Percentiles rank a stretch among this genome's conserved stretches.
phyloP scores from a whole-genome alignment of 768 basidiomycete genomes.

The Harrya chromipes region DNA sequence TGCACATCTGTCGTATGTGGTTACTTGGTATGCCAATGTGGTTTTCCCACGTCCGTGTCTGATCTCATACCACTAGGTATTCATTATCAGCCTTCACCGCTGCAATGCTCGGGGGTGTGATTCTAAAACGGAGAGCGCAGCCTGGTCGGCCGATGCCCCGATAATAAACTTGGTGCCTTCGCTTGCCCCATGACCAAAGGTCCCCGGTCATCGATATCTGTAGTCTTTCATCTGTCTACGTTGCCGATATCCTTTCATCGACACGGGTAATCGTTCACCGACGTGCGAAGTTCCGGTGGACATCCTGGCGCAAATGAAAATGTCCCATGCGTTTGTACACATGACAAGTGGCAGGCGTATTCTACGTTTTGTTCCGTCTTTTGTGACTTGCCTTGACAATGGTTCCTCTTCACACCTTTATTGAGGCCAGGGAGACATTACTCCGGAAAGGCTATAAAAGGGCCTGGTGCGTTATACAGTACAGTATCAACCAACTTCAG shows the following conservation, averaged over 20 bases:
- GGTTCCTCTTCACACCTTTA: constrained; percentile 1
- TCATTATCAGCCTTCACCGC: constrained; percentile 82
- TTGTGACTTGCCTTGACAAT: constrained; percentile 9
- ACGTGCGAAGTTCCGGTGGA: background rate
- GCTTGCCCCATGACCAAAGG: background rate
- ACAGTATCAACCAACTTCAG: background rate
- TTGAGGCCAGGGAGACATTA: constrained; percentile 10
- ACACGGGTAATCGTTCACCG: constrained; percentile 1
- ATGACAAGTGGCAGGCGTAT: constrained; percentile 9
- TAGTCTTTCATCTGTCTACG: constrained; percentile 5
- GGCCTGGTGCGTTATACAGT: background rate
- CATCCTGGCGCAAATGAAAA: constrained; percentile 5
- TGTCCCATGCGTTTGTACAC: background rate
- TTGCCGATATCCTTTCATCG: background rate
- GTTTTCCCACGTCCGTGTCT: constrained; percentile 6
- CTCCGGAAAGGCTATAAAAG: constrained; percentile 8
- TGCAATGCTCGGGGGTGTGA: constrained; percentile 72
- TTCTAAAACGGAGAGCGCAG: constrained; percentile 51
- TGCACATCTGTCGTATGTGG: constrained; percentile 90
- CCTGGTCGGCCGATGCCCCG: constrained; percentile 58
- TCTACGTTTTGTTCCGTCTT: constrained; percentile 8
- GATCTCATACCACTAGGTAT: constrained; percentile 56
- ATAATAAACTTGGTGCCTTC: constrained; percentile 15
- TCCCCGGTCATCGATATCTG: background rate
- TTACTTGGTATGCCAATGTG: constrained; percentile 71